Percentiles rank a stretch among this genome's conserved stretches.
phyloP scores from a whole-genome alignment of 495 filamentous ascomycete genomes.

The Xylaria palmicola region DNA sequence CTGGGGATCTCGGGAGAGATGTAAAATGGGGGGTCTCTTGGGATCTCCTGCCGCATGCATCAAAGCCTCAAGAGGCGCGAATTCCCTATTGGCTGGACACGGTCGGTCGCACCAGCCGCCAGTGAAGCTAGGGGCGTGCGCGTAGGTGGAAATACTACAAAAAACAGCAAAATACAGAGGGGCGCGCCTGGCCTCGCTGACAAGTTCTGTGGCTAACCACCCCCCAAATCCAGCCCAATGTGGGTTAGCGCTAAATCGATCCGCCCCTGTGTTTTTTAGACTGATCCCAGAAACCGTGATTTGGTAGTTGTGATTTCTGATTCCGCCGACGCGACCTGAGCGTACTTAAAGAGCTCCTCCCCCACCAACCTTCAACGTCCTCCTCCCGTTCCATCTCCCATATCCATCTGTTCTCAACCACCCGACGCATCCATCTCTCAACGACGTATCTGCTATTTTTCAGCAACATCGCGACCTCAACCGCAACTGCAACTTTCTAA shows the following conservation, averaged over 20 bases:
- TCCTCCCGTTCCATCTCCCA: slow-evolving; percentile 36
- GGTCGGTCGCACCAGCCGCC: neutral
- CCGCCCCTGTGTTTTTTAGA: slow-evolving; percentile 24
- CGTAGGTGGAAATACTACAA: neutral
- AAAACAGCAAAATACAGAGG: neutral
- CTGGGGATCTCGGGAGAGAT: slow-evolving; percentile 9
- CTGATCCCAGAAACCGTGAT: slow-evolving; percentile 19
- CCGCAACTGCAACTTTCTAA: slow-evolving; percentile 28
- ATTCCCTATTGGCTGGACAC: neutral
- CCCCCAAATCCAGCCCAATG: slow-evolving; percentile 29
- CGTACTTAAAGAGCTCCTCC: slow-evolving; percentile 51
- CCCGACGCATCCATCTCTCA: slow-evolving; percentile 19
- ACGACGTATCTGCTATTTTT: slow-evolving; percentile 16
- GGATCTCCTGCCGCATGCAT: slow-evolving; percentile 6
- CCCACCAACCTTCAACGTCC: slow-evolving; percentile 41
- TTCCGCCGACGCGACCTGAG: slow-evolving; percentile 43
- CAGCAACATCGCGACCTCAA: slow-evolving; percentile 19
- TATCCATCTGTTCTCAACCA: slow-evolving; percentile 21
- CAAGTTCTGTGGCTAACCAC: neutral
- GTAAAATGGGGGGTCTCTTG: neutral
- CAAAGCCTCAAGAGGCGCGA: slow-evolving; percentile 11
- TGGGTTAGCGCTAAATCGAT: slow-evolving; percentile 42
- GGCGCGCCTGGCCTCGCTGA: slow-evolving; percentile 13
- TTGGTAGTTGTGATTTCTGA: slow-evolving; percentile 48
- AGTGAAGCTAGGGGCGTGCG: neutral